Evolutionary conservation across 257 asterid species (phyloP).

Genomic region (Orobanche coerulescens): DNA sequence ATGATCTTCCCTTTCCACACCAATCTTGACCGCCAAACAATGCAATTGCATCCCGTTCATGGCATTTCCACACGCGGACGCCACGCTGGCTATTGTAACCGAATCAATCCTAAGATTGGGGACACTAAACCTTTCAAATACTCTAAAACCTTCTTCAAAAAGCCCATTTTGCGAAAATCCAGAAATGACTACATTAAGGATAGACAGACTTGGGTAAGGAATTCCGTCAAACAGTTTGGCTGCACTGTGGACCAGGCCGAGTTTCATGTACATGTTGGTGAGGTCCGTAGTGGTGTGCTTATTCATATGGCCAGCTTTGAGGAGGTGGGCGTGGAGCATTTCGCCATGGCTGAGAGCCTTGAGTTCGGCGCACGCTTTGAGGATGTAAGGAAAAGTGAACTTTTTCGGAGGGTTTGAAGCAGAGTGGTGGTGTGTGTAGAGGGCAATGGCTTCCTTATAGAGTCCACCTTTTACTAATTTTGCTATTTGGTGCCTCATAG

Average conservation of each 20-base stretch:
- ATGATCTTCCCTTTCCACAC: slow-evolving; percentile 49
- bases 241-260: slow-evolving; percentile 33
- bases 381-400: slow-evolving; percentile 72
- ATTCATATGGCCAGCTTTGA: slow-evolving; percentile 44
- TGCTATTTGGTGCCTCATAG: slow-evolving; percentile 59
- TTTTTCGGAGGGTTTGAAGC: slow-evolving; percentile 40
- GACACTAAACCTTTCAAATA: slow-evolving; percentile 33
- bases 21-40: slow-evolving; percentile 69
- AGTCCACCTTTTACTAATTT: slow-evolving; percentile 56
- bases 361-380: slow-evolving; percentile 74
- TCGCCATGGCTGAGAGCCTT: slow-evolving; percentile 40
- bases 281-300: slow-evolving; percentile 61
- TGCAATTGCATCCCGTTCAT: slow-evolving; percentile 53
- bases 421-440: slow-evolving; percentile 46
- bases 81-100: slow-evolving; percentile 52
- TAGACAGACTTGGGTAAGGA: slow-evolving; percentile 40
- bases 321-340: slow-evolving; percentile 61
- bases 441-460: slow-evolving; percentile 55
- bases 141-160: slow-evolving; percentile 31
- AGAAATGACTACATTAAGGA: slow-evolving; percentile 59
- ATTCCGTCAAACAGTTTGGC: slow-evolving; percentile 75
- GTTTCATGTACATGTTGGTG: slow-evolving; percentile 51
- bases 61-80: slow-evolving; percentile 39
- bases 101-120: slow-evolving; percentile 43
- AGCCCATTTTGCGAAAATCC: slow-evolving; percentile 60